Conservation (phyloP, 768 basidiomycete species). For the Hypholoma fasciculare region DNA sequence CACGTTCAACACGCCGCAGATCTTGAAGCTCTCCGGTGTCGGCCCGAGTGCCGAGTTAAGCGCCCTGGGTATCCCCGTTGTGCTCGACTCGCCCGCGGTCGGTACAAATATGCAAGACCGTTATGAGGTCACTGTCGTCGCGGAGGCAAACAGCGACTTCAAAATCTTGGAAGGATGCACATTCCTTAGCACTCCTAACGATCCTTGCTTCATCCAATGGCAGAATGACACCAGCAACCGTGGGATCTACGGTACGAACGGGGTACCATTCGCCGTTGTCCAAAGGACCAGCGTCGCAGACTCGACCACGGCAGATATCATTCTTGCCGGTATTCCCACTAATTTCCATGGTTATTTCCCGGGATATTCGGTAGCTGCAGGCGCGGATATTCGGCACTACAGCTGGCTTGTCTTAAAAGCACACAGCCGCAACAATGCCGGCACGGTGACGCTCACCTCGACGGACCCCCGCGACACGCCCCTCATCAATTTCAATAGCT, state of each 20-base stretch:
- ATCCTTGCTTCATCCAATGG: constrained; percentile 4
- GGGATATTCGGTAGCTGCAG: neutral
- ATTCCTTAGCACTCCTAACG: constrained; percentile 3
- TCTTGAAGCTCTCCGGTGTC: constrained; percentile 4
- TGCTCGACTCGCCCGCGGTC: constrained; percentile 1
- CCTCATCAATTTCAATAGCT: constrained; percentile 1
- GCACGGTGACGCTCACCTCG: neutral
- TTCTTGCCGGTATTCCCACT: neutral
- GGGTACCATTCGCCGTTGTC: neutral
- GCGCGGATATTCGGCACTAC: neutral
- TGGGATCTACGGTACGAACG: constrained; percentile 3
- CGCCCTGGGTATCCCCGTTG: neutral
- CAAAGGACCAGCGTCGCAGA: constrained; percentile 2
- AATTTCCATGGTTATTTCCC: constrained; percentile 7
- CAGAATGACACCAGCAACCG: neutral
- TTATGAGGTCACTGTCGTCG: constrained; percentile 4
- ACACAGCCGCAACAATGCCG: constrained; percentile 3
- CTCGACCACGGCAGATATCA: neutral
- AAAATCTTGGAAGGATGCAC: neutral
- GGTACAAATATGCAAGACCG: constrained; percentile 6
- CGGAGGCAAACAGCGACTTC: neutral
- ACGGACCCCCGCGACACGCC: constrained; percentile 1
- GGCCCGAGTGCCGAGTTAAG: neutral
- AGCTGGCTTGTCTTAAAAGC: constrained; percentile 6
- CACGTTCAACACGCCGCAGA: constrained; percentile 3